phyloP scores from a whole-genome alignment of 805 yeast genomes.

The Wickerhamomyces bisporus region DNA sequence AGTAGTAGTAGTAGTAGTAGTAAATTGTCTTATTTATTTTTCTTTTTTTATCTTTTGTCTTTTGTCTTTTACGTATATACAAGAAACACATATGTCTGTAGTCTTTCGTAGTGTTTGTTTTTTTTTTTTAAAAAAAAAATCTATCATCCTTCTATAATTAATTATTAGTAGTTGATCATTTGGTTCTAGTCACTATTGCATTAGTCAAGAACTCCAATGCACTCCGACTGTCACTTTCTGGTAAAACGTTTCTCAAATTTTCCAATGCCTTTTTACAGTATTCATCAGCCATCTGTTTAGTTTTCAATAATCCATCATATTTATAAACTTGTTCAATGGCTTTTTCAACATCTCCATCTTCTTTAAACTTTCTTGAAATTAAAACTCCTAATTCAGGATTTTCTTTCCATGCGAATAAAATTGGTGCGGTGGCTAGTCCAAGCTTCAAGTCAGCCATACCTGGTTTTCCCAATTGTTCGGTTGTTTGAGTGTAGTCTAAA shows the following conservation, averaged over 20 bases:
- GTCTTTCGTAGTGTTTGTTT: no score
- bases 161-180: no score
- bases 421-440: slow-evolving; percentile 97
- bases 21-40: no score
- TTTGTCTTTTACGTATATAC: no score
- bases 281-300: slow-evolving; percentile 68
- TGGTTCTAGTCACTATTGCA: slow-evolving; percentile 75
- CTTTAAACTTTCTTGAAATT: slow-evolving; percentile 75
- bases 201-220: slow-evolving; percentile 84
- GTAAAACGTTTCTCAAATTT: slow-evolving; percentile 61
- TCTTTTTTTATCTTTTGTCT: no score
- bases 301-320: slow-evolving; percentile 70
- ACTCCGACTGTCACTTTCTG: slow-evolving; percentile 83
- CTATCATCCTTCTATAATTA: no score
- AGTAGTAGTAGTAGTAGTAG: no score
- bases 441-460: slow-evolving; percentile 91
- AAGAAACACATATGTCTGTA: no score
- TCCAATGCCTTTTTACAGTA: slow-evolving; percentile 73
- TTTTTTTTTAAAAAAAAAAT: no score
- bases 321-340: slow-evolving; percentile 71
- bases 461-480: slow-evolving; percentile 85
- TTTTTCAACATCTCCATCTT: slow-evolving; percentile 78
- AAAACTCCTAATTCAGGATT: slow-evolving; percentile 80
- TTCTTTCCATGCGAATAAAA: slow-evolving; percentile 88
- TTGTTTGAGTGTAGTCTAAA: slow-evolving; percentile 89